phyloP scores from a whole-genome alignment of 257 asterid genomes.

The Coffea eugenioides region DNA sequence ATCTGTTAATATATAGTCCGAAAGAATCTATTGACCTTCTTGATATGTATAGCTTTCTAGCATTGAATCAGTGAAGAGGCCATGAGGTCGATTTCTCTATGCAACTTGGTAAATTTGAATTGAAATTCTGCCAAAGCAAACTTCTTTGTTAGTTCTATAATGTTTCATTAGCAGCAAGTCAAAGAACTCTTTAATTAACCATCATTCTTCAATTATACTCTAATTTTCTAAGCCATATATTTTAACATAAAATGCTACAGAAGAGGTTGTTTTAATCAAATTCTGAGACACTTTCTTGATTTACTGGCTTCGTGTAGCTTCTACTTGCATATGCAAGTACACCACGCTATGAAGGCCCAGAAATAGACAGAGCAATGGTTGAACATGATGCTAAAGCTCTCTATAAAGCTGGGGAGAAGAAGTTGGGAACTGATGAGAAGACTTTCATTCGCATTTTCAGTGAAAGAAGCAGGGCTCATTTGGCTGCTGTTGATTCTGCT shows the following conservation, averaged over 20 bases:
- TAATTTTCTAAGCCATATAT: constrained; percentile 1
- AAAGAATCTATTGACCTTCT: background rate
- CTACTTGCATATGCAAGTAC: constrained; percentile 53
- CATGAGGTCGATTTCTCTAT: background rate
- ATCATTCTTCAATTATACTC: background rate
- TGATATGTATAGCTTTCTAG: background rate
- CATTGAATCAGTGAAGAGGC: background rate
- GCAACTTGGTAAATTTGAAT: background rate
- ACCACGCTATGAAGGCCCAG: constrained; percentile 85
- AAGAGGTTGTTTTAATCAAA: background rate
- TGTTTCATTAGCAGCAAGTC: background rate
- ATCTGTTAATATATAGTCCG: background rate
- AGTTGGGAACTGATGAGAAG: constrained; percentile 85
- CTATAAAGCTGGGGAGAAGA: constrained; percentile 88
- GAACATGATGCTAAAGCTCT: constrained; percentile 87
- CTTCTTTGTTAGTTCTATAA: background rate
- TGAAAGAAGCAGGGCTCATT: constrained; percentile 73
- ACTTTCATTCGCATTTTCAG: constrained; percentile 65
- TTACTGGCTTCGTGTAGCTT: constrained; percentile 47
- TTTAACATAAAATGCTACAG: background rate
- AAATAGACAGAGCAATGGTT: constrained; percentile 59
- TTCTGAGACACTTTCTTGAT: background rate
- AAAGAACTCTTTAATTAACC: background rate
- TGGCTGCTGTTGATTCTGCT: constrained; percentile 64
- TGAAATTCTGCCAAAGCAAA: background rate